Base-by-base conservation (phyloP, 352 stramenopile genomes). In the Phytopythium montanum region DNA sequence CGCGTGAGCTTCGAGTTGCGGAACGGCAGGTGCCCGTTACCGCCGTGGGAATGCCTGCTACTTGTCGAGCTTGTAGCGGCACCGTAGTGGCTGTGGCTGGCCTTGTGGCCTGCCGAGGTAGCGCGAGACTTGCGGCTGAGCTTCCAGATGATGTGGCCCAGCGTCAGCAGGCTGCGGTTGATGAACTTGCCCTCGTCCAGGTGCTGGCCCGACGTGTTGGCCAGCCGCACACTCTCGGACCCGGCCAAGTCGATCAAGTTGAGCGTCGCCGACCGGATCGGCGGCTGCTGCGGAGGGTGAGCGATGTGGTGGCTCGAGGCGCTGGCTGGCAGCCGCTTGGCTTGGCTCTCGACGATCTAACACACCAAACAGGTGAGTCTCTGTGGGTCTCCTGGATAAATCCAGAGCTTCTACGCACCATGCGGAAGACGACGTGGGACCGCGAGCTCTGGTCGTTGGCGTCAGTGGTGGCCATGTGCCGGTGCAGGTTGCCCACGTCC, bases 1-100 rank as follows among this genome's bases (percentile, higher is more conserved):
- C 97, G 85, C 42, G 97, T 99, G 56, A 99, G 76, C 73, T 99
- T 99, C 3, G 90, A 98, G 76, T 99, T 98, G 56, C 97, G 92
- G 69, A 98, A 99, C 66, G 97, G 98, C 39, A 99, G 76, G 61
- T 99, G 95, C 13, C 45, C 45, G 25, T 51, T 51, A 25, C 45
- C 45, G 42, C 42, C 42, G 42, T 49, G 29, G 21, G 42, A 9
- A 3, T 45, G 69, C 14, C 53, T 65, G 19, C 59, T 62, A 7
- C 56, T 28, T 42, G 33, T 60, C 36, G 60, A 48, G 39, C 62
- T 60, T 28, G 54, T 42, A 54, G 74, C 74, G 29, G 62, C 72
- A 5, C 62, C 50, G 34, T 77, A 45, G 21, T 69, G 70, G 9
- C 18, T n/a, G 12, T 39, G 50, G 5, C 8, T 4, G 31, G 31